A percentile compares a stretch with the other conserved stretches of the same genome.
These are phyloP conservation scores for Niebla homalea DNA, from an alignment of 495 filamentous ascomycete species.

Conservation along the genomic window DNA sequence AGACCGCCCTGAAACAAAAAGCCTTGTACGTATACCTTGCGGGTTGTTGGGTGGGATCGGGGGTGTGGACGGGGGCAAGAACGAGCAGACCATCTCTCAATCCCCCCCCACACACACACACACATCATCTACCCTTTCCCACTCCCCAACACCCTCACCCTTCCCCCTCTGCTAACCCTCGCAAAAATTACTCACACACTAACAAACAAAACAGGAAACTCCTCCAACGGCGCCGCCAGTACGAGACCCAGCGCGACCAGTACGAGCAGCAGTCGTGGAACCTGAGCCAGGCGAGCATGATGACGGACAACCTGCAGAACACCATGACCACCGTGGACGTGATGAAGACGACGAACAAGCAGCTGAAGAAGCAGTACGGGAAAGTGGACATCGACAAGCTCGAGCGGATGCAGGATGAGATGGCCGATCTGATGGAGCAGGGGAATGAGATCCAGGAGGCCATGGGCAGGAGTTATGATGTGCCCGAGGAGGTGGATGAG, in stretches of 20 bases:
- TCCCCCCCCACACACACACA: no score
- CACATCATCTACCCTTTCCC: no score
- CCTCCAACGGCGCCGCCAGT: constrained; percentile 89
- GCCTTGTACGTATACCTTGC: no score
- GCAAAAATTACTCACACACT: no score
- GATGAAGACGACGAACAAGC: constrained; percentile 92
- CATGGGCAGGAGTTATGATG: constrained; percentile 82
- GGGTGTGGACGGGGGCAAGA: no score
- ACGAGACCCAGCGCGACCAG: constrained; percentile 89
- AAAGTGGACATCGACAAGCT: constrained; percentile 97
- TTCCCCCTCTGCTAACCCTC: no score
- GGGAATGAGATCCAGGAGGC: constrained; percentile 98
- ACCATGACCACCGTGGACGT: constrained; percentile 98
- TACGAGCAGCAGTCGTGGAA: constrained; percentile 95
- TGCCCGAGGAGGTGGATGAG: constrained; percentile 97
- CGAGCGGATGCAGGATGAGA: constrained; percentile 95
- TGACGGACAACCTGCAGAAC: constrained; percentile 98
- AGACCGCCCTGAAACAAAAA: constrained; percentile 83
- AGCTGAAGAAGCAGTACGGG: constrained; percentile 86
- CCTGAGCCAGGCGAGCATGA: constrained; percentile 98
- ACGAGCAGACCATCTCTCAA: no score
- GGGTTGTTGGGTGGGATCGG: no score
- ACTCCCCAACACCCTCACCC: no score
- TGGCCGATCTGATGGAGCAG: constrained; percentile 95
- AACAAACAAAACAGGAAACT: no score